These are phyloP conservation scores for Zygoascus ofunaensis DNA, from an alignment of 805 yeast genomes.

Conservation along the genomic window DNA sequence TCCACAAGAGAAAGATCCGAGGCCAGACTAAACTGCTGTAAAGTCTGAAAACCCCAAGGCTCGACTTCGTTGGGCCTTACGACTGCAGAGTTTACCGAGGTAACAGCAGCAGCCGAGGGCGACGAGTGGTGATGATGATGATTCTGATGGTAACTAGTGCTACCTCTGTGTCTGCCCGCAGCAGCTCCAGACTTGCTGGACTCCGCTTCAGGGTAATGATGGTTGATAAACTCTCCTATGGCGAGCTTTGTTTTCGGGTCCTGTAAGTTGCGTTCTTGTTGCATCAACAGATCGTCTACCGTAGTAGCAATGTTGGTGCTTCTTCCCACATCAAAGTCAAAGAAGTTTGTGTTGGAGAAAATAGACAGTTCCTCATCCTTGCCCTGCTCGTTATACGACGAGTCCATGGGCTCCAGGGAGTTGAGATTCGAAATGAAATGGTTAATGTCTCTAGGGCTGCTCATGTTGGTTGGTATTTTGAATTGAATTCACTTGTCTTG, in stretches of 20 bases:
- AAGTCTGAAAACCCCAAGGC: conserved; percentile 21
- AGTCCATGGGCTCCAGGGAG: conserved; percentile 25
- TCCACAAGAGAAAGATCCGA: conserved; percentile 22
- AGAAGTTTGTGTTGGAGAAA: conserved; percentile 36
- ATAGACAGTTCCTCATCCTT: conserved; percentile 32
- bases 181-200: conserved; percentile 10
- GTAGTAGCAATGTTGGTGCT: conserved; percentile 34
- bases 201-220: conserved; percentile 6
- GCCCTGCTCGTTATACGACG: conserved; percentile 3
- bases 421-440: conserved; percentile 28
- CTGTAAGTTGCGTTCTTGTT: conserved; percentile 32
- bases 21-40: conserved; percentile 28
- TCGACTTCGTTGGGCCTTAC: neutral
- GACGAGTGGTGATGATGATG: conserved; percentile 3
- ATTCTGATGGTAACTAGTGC: no score
- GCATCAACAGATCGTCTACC: conserved; percentile 33
- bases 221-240: neutral
- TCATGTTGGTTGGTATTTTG: no score
- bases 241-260: conserved; percentile 13
- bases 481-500: no score
- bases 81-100: conserved; percentile 11
- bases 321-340: conserved; percentile 37
- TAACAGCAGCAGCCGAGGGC: neutral
- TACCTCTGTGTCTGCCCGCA: conserved; percentile 1
- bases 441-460: conserved; percentile 16